Base-by-base conservation (phyloP, 2,329 filamentous ascomycete genomes). In the Ceratocystis colombiana region DNA sequence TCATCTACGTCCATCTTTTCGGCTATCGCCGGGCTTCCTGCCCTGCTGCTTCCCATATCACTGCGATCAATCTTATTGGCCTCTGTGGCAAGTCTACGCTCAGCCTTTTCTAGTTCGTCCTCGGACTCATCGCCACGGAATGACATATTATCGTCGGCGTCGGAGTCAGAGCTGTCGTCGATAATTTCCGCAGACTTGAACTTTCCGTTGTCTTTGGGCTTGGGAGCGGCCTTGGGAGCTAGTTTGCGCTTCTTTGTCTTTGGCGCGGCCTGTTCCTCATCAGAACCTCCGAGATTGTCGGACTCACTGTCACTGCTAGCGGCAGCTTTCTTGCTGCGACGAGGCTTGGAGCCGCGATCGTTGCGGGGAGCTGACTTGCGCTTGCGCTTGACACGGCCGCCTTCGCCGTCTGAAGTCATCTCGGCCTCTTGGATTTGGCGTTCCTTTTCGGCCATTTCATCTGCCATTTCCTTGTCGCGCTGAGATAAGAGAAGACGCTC, bases 171-270 rank as follows among this genome's bases (percentile, higher is more conserved):
- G 8, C 75, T 78, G 2, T 80, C 80, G 12, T 82, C 83, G 33
- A 96, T 85, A 69, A 91, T 84, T 75, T 96, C 91, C 1, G 83
- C 86, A 63, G 88, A 92, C 81, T 96, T 96, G 80, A 84, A 96
- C 76, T 96, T 95, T 74, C 61, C 59, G 44, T 55, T 65, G 73
- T 70, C 66, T 22, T 41, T 61, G 46, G 46, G 41, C 53, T 64
- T 68, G 63, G 65, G 28, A 33, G 76, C 75, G 68, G 76, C 78
- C 69, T 84, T 80, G 68, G 53, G 53, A 82, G 80, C 68, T 78
- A 81, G 66, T 83, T 62, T 81, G 72, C 83, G 84, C 75, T 87
- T 88, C 73, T 85, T 85, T 25, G 82, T 81, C 67, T 81, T 76
- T 15, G 70, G 79, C 67, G 55, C 44, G 79, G 79, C 59, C 17